phyloP scores from a whole-genome alignment of 2,329 filamentous ascomycete genomes.

The Cladophialophora yegresii region DNA sequence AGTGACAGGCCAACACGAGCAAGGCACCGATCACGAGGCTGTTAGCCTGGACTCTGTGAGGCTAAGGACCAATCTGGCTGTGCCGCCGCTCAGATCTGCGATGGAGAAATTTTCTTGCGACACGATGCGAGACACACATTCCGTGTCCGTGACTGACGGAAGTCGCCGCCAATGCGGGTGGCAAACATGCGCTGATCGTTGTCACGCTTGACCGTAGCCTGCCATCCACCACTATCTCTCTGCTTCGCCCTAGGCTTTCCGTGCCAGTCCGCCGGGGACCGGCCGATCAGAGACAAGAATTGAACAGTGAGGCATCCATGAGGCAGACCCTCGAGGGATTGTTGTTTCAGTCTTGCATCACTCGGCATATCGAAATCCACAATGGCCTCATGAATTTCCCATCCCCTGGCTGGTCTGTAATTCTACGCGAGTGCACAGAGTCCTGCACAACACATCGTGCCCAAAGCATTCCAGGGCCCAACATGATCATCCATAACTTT shows the following conservation, averaged over 20 bases:
- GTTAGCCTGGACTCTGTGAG: slow-evolving; percentile 7
- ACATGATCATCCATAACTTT: not conserved
- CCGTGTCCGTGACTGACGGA: too few relatives aligned
- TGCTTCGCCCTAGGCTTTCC: not conserved
- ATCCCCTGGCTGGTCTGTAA: not conserved
- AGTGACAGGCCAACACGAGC: not conserved
- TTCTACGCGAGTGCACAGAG: not conserved
- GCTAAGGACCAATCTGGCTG: slow-evolving; percentile 13
- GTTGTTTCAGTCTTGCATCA: not conserved
- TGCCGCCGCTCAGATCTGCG: slow-evolving; percentile 9
- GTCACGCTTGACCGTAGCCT: not conserved
- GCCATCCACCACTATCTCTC: not conserved
- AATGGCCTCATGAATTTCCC: not conserved
- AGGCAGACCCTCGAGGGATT: not conserved
- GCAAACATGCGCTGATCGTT: not conserved
- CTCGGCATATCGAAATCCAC: not conserved
- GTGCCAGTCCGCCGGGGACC: too few relatives aligned
- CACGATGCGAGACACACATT: not conserved
- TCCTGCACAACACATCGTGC: not conserved
- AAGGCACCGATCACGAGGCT: slow-evolving; percentile 20
- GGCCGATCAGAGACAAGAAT: not conserved
- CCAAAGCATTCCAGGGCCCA: not conserved
- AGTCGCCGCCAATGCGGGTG: not conserved
- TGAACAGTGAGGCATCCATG: not conserved
- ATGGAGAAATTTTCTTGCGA: slow-evolving; percentile 2